A percentile compares a stretch with the other conserved stretches of the same genome.
These are phyloP conservation scores for Amanita muscaria DNA, from an alignment of 768 basidiomycete species.

Conservation along the genomic window DNA sequence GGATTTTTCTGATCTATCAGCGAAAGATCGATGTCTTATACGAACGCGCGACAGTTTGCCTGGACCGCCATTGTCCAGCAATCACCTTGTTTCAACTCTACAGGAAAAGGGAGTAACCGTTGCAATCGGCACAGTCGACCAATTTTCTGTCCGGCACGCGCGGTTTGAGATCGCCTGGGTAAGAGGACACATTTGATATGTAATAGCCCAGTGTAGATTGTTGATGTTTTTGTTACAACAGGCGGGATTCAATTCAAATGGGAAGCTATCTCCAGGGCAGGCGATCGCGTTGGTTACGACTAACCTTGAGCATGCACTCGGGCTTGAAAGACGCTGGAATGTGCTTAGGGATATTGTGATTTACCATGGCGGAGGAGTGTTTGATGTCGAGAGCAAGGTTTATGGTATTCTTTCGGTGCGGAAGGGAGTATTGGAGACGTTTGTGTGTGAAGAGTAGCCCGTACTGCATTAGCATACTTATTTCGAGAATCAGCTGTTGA, in stretches of 20 bases:
- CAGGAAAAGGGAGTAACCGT: slow-evolving; percentile 55
- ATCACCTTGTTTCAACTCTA: slow-evolving; percentile 46
- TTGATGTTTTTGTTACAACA: slow-evolving; percentile 9
- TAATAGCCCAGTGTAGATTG: slow-evolving; percentile 17
- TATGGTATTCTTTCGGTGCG: slow-evolving; percentile 31
- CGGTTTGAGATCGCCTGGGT: slow-evolving; percentile 61
- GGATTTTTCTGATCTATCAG: slow-evolving; percentile 14
- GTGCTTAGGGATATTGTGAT: slow-evolving; percentile 30
- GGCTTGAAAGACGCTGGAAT: slow-evolving; percentile 16
- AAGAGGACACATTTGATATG: slow-evolving; percentile 9
- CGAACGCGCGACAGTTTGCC: slow-evolving; percentile 42
- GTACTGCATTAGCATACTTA: background rate
- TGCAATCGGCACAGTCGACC: slow-evolving; percentile 48
- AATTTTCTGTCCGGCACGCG: slow-evolving; percentile 57
- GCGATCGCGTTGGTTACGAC: slow-evolving; percentile 33
- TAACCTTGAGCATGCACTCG: slow-evolving; percentile 36
- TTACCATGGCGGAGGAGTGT: slow-evolving; percentile 28
- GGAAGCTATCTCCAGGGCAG: slow-evolving; percentile 28
- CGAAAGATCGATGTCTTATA: too few relatives aligned
- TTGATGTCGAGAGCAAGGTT: slow-evolving; percentile 37
- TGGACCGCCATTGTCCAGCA: slow-evolving; percentile 57
- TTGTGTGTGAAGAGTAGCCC: slow-evolving; percentile 12
- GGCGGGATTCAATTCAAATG: slow-evolving; percentile 25
- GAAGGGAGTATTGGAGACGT: slow-evolving; percentile 27
- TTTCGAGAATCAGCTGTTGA: slow-evolving; percentile 16